phyloP scores from a whole-genome alignment of 1,284 basidiomycete genomes.

The Apiotrichum montevideense region DNA sequence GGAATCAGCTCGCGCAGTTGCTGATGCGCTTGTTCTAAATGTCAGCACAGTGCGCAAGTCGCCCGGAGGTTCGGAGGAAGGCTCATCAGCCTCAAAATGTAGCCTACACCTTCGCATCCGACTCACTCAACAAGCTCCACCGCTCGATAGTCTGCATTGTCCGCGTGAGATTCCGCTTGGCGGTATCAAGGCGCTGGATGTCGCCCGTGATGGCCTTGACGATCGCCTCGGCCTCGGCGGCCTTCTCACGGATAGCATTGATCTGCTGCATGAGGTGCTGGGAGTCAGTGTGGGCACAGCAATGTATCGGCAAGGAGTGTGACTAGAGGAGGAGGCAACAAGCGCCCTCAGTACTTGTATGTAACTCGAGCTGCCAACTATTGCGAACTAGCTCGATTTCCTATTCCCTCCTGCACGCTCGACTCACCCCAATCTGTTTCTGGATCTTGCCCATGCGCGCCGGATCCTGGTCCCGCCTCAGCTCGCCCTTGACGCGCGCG shows the following conservation, averaged over 20 bases:
- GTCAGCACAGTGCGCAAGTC: not conserved
- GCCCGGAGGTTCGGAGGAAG: too few species aligned
- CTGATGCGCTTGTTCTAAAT: slow-evolving; percentile 67
- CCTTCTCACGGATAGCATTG: slow-evolving; percentile 88
- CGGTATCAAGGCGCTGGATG: slow-evolving; percentile 87
- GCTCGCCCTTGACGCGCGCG: slow-evolving; percentile 58
- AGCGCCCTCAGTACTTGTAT: too few species aligned
- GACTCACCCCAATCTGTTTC: slow-evolving; percentile 77
- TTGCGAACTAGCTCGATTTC: too few species aligned
- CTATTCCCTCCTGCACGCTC: too few species aligned
- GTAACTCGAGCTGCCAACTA: too few species aligned
- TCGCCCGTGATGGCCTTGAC: slow-evolving; percentile 94
- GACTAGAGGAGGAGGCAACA: too few species aligned
- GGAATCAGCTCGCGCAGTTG: slow-evolving; percentile 73
- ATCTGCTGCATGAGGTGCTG: slow-evolving; percentile 89
- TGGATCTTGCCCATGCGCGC: slow-evolving; percentile 80
- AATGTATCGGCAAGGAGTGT: not conserved
- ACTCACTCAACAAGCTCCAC: slow-evolving; percentile 85
- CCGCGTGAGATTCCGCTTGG: slow-evolving; percentile 83
- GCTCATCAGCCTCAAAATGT: not conserved
- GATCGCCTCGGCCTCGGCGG: slow-evolving; percentile 90
- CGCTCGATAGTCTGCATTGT: slow-evolving; percentile 88
- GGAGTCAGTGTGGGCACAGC: slow-evolving; percentile 2
- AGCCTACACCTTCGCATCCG: too few species aligned
- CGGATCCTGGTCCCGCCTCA: slow-evolving; percentile 71